Conservation (phyloP, 2,329 filamentous ascomycete species). For the Botrytis deweyae region DNA sequence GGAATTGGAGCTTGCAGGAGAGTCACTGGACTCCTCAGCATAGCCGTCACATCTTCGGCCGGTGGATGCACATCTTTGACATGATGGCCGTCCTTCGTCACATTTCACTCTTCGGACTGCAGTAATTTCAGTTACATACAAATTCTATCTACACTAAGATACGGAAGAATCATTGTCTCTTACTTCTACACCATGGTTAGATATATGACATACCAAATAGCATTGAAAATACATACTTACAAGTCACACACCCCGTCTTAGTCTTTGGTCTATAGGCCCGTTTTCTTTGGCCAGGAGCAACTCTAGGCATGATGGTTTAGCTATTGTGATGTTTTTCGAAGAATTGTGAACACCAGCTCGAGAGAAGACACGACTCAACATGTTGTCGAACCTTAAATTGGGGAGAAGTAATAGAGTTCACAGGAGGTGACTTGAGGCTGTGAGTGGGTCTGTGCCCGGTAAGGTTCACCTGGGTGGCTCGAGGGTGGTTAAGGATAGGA, state of each 20-base stretch:
- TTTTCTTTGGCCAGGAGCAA: background rate
- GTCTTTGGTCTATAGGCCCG: background rate
- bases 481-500: background rate
- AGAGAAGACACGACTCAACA: background rate
- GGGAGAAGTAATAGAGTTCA: background rate
- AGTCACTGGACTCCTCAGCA: background rate
- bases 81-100: constrained; percentile 9
- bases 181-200: background rate
- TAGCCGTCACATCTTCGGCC: constrained; percentile 14
- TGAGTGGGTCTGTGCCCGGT: background rate
- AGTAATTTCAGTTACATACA: background rate
- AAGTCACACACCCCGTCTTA: background rate
- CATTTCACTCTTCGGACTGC: constrained; percentile 16
- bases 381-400: background rate
- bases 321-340: background rate
- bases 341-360: background rate
- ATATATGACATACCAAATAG: background rate
- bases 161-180: background rate
- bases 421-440: background rate
- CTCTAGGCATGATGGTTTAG: background rate
- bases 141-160: background rate
- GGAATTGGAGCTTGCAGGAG: background rate
- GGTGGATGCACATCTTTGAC: background rate
- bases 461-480: background rate
- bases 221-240: background rate